Base-by-base conservation (phyloP, 768 basidiomycete genomes). In the Suillus hirtellus region DNA sequence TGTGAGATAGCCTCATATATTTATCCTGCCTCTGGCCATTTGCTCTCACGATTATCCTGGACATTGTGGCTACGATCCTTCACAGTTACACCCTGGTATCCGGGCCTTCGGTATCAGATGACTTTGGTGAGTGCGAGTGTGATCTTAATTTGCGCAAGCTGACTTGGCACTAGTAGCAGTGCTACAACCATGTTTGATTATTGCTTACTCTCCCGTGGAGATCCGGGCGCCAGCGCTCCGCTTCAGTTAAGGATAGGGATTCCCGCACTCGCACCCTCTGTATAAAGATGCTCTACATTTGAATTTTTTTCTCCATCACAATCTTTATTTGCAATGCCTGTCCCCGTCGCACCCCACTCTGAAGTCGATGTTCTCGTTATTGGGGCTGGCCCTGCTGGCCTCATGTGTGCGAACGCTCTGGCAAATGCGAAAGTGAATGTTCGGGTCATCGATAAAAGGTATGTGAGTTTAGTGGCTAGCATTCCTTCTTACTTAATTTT, bases 371-470 rank as follows among this genome's bases (percentile, higher is more conserved):
- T 80, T 40, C 73, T 80, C 50, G 69, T 80, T 59, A 76, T 80
- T n/a, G 80, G 79, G 46, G 80, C 79, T 14, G 79, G 79, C 12
- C 79, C 80, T 3, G 73, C 80, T 21, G 80, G 80, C 55, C 66
- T 81, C 42, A 77, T 81, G 79, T 77, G 73, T 53, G 80, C 80
- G 17, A 76, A 79, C n/a, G 79, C 73, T 21, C 69, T 81, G 21
- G 77, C 74, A 9, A 68, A 67, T 31, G 78, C 75, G 4, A 70
- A 72, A 7, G 73, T 81, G 31, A 74, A 73, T 42, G 73, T 82
- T 37, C 70, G 72, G 43, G 72, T 82, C 21, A 64, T 82, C 14
- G 81, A 82, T 63, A 75, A 80, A 66, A 71, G 79, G 78, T 79
- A 59, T 4, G 66, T 11, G 19, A 12, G 44, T 35, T 44, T 31